These are phyloP conservation scores for Herpetospermum pedunculosum DNA, from an alignment of 306 rosid species.

Conservation along the genomic window DNA sequence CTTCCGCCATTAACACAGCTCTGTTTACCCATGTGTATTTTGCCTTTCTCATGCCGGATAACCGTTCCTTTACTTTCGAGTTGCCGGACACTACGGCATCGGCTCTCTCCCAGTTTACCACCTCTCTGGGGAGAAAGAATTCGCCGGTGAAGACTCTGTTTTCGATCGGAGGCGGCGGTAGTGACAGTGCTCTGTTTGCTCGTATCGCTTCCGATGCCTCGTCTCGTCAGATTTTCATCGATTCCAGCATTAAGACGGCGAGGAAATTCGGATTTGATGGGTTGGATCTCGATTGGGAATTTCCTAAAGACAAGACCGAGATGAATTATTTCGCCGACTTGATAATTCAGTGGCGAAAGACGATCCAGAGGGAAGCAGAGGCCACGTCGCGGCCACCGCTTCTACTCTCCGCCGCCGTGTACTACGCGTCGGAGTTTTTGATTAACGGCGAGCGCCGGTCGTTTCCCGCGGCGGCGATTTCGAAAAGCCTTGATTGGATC, in stretches of 20 bases:
- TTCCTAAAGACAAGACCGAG: slow-evolving; percentile 29
- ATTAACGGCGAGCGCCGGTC: slow-evolving; percentile 3
- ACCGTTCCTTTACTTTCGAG: slow-evolving; percentile 22
- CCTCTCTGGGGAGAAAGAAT: slow-evolving; percentile 17
- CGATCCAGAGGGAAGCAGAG: slow-evolving; percentile 18
- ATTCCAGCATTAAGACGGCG: slow-evolving; percentile 39
- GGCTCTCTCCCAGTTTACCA: slow-evolving; percentile 31
- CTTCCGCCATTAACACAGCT: slow-evolving; percentile 54
- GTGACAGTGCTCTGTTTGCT: slow-evolving; percentile 19
- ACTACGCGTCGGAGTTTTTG: slow-evolving; percentile 35
- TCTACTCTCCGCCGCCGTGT: slow-evolving; percentile 56
- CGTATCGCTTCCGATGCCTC: slow-evolving; percentile 23
- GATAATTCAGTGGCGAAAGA: slow-evolving; percentile 25
- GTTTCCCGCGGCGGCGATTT: slow-evolving; percentile 31
- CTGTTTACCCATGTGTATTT: slow-evolving; percentile 54
- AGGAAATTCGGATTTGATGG: slow-evolving; percentile 54
- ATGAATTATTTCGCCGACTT: slow-evolving; percentile 30
- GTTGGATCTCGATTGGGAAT: slow-evolving; percentile 69
- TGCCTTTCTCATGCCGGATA: slow-evolving; percentile 41
- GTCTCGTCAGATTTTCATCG: slow-evolving; percentile 43
- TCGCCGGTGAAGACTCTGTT: slow-evolving; percentile 30
- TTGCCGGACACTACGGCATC: slow-evolving; percentile 17
- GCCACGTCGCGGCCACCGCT: slow-evolving; percentile 19
- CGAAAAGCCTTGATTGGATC: slow-evolving; percentile 42
- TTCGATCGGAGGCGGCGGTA: slow-evolving; percentile 42